Evolutionary conservation across 2,329 filamentous ascomycete species (phyloP), one percentile per base, ranked within the genome.

Genomic region (Seiridium unicorne): DNA sequence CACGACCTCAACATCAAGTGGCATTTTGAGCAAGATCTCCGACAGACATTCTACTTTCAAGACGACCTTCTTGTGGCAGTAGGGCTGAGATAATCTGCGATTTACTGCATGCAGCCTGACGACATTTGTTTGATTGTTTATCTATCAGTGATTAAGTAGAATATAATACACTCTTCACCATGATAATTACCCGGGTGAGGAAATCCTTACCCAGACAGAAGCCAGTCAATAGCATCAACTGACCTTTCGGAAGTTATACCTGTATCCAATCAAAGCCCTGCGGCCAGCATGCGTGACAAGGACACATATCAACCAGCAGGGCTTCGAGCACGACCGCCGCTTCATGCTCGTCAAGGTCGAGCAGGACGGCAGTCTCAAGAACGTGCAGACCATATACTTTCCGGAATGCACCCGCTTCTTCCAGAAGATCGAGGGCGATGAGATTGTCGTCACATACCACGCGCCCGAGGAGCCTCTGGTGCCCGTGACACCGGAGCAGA

Each of bases 191-290:
- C 18, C 18, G 18, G 18, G 18, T 26, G 18, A 26, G 18, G 18
- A 26, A 26, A 26, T 26, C 1, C 18, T 26, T 26, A 26, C 18
- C 18, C 18, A 26, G 18, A 26, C 18, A 26, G 18, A 26, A 26
- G 18, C 18, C 18, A 26, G 18, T 26, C 18, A 26, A 26, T 26
- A 26, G 18, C 13, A 13, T 42, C 7, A 42, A 62, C 58, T 42
- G 63, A 48, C 46, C 46, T 11, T 40, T 11, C 6, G 18, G 5
- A 40, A 88, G 84, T 79, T 92, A 42, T 90, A 88, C 73, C 80
- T 89, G 53, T 91, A 92, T 71, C 89, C 90, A 47, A 87, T 92
- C 75, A 92, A 92, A 71, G 88, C 83, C 6, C 81, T 92, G n/a
- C 84, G 86, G 42, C 84, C 84, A 55, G 83, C 89, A 58, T 72